These are phyloP conservation scores for Garcia nutans DNA, from an alignment of 345 rosid genomes.

Conservation along the genomic window DNA sequence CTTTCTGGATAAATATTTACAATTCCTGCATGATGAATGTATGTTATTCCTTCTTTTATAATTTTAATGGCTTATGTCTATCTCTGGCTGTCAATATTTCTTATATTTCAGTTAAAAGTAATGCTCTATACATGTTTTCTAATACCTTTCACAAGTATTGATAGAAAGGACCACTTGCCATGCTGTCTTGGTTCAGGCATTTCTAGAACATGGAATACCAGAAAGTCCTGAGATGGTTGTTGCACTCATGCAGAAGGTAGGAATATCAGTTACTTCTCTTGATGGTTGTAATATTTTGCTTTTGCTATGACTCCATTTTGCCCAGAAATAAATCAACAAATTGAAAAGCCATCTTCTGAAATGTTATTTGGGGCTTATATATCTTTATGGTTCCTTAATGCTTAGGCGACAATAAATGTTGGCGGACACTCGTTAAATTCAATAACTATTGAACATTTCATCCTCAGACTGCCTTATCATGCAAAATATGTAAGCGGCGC, in stretches of 20 bases:
- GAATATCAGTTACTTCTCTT: neutral
- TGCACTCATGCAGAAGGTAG: conserved; percentile 68
- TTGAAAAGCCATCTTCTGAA: neutral
- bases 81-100: neutral
- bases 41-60: conserved; percentile 21
- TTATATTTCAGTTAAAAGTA: neutral
- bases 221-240: conserved; percentile 60
- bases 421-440: conserved; percentile 70
- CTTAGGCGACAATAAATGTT: conserved; percentile 71
- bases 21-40: conserved; percentile 94
- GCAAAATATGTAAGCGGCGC: conserved; percentile 56
- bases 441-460: conserved; percentile 77
- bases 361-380: neutral
- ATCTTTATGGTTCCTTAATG: conserved; percentile 8
- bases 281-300: neutral
- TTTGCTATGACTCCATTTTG: neutral
- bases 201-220: conserved; percentile 72
- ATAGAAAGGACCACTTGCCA: conserved; percentile 6
- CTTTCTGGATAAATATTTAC: conserved; percentile 91
- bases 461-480: conserved; percentile 71
- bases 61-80: neutral
- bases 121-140: neutral
- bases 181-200: conserved; percentile 48
- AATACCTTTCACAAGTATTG: neutral
- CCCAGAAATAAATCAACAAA: neutral